Evolutionary conservation across 768 basidiomycete species (phyloP).

Genomic region (Sistotremastrum niveocremeum): DNA sequence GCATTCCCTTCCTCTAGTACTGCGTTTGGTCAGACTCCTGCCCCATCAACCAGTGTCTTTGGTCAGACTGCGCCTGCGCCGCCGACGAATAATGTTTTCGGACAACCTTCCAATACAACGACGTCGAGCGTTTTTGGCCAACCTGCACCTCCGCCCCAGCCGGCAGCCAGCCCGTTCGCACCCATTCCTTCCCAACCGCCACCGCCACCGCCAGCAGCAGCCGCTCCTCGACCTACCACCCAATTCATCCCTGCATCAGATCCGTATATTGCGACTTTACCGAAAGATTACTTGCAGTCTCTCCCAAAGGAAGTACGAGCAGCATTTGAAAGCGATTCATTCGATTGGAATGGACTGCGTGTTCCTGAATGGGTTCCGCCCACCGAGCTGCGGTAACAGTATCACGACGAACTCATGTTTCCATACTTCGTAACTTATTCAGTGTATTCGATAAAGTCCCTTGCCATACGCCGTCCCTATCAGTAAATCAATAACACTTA

Average conservation of each 20-base stretch:
- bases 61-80: conserved; percentile 7
- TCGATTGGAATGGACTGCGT: conserved; percentile 41
- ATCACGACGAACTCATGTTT: background rate
- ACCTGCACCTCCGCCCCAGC: conserved; percentile 10
- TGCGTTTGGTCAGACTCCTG: conserved; percentile 33
- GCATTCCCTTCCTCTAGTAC: conserved; percentile 38
- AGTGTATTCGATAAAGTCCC: too few relatives aligned
- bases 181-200: background rate
- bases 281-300: conserved; percentile 36
- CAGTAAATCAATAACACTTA: too few relatives aligned
- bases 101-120: conserved; percentile 15
- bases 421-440: too few relatives aligned
- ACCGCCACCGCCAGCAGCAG: background rate
- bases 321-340: conserved; percentile 42
- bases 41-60: conserved; percentile 20
- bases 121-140: conserved; percentile 16
- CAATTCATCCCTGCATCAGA: conserved; percentile 1
- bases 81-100: background rate
- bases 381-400: conserved; percentile 34
- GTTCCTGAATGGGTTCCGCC: conserved; percentile 71
- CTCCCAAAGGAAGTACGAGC: conserved; percentile 37
- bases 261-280: background rate
- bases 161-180: conserved; percentile 1
- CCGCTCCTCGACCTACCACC: conserved; percentile 4
- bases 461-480: too few relatives aligned